Base-by-base conservation (phyloP, 1,139 yeast species). In the Taiozyma sp. region DNA sequence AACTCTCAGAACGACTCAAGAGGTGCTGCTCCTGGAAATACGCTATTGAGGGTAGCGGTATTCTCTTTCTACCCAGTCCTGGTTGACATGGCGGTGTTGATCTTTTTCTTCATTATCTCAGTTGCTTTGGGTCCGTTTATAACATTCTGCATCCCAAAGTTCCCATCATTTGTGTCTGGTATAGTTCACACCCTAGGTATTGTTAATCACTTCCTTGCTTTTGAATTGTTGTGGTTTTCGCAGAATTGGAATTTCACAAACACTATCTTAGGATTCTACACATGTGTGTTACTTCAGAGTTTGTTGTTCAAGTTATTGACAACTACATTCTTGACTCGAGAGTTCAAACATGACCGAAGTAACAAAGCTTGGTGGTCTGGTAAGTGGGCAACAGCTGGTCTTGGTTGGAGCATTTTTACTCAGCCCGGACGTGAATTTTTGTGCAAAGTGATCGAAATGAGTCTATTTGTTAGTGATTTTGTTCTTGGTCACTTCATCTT, bases 291-390 rank as follows among this genome's bases (percentile, higher is more conserved):
- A 50, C 59, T 80, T 2, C 86, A 82, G 55, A 66, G 71, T 32
- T 66, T 78, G 61, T 44, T 79, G 7, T 72, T 80, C 57, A 74
- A 73, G 51, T 47, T 72, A 2, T 51, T 75, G 1, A 74, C 71
- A 1, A 67, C 73, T 0, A 45, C 71, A 1, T 65, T 80, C 13
- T 64, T 81, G 43, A 73, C 80, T 3, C 72, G 79, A 46, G 88
- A 82, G 57, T 72, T 75, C 50, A 70, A 72, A 47, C 78, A 77
- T 51, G 83, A 78, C 52, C 70, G 72, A 50, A 65, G 79, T 0
- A 82, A 80, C 54, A 68, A 70, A 46, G 81, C 85, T 0, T 83
- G 87, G 87, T 83, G 88, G 88, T 79, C 85, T 4, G 88, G 88
- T 0, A 78, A 75, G 56, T 83, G 88, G 88, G 56, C 76, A 5